Evolutionary conservation across 2,329 filamentous ascomycete species (phyloP).

Genomic region (Hysterium pulicare): DNA sequence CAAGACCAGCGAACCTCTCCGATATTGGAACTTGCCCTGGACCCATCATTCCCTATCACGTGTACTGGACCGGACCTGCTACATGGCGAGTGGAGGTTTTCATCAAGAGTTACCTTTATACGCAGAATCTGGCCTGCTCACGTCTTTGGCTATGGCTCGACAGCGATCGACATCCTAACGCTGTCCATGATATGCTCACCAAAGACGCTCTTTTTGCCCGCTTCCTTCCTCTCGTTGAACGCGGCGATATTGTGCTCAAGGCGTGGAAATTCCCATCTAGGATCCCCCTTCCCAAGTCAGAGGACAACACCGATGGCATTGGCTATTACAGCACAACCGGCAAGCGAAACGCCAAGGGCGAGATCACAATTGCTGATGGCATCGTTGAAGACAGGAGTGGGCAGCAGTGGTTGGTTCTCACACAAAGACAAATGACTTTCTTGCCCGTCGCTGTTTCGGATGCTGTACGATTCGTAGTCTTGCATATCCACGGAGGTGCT

Average conservation of each 20-base stretch:
- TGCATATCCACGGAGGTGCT: constrained; percentile 53
- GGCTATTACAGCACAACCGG: constrained; percentile 49
- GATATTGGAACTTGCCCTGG: constrained; percentile 51
- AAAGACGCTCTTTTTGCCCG: constrained; percentile 52
- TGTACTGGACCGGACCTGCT: constrained; percentile 56
- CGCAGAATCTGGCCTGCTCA: constrained; percentile 55
- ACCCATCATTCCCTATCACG: constrained; percentile 55
- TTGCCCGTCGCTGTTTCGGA: constrained; percentile 57
- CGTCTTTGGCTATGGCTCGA: constrained; percentile 55
- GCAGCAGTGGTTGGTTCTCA: constrained; percentile 53
- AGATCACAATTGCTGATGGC: constrained; percentile 48
- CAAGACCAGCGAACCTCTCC: constrained; percentile 35
- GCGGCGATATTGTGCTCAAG: constrained; percentile 52
- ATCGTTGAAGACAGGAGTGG: constrained; percentile 49
- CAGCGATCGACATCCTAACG: constrained; percentile 49
- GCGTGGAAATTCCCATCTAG: constrained; percentile 54
- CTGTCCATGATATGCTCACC: constrained; percentile 50
- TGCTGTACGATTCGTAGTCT: constrained; percentile 53
- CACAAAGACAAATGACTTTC: constrained; percentile 56
- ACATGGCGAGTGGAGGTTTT: constrained; percentile 57
- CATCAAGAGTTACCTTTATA: constrained; percentile 56
- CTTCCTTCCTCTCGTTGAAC: constrained; percentile 52
- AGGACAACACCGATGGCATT: constrained; percentile 48
- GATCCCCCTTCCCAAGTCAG: constrained; percentile 50
- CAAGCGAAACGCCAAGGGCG: constrained; percentile 42